A percentile compares a stretch with the other conserved stretches of the same genome.
Evolutionary conservation across 192 early-diverging fungal species (phyloP).

Genomic region (Gigaspora rosea): DNA sequence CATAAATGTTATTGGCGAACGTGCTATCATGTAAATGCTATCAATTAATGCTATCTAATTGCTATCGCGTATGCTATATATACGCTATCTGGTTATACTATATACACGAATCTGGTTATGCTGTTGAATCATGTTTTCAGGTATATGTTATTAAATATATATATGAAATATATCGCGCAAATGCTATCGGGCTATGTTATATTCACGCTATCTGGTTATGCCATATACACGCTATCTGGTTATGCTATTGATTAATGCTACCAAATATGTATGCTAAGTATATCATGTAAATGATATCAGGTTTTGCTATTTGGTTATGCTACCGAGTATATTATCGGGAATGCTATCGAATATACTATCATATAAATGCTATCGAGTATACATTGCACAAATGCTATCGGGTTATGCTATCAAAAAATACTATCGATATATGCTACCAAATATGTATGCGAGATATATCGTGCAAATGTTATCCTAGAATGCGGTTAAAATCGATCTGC

Average conservation of each 20-base stretch:
- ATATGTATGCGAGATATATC: constrained; percentile 7
- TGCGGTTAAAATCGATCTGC: constrained; percentile 27
- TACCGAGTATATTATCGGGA: no score
- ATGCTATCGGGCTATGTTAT: constrained; percentile 13
- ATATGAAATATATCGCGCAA: neutral
- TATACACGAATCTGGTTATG: neutral
- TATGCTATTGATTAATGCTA: no score
- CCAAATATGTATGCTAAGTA: no score
- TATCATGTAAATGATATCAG: no score
- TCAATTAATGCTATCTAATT: no score
- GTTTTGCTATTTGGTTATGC: no score
- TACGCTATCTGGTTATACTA: no score
- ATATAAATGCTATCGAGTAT: neutral
- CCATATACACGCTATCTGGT: neutral
- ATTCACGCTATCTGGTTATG: neutral
- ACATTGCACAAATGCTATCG: constrained; percentile 11
- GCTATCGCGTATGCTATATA: no score
- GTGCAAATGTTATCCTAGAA: constrained; percentile 11
- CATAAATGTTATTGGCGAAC: no score
- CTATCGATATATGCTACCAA: no score
- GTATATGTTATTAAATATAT: neutral
- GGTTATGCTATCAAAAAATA: neutral
- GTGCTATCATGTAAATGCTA: no score
- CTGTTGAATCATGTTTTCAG: neutral
- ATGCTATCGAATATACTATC: no score